Percentiles rank a stretch among this genome's conserved stretches.
Evolutionary conservation across 192 early-diverging fungal species (phyloP).

Genomic region (Spizellomyces sp.): DNA sequence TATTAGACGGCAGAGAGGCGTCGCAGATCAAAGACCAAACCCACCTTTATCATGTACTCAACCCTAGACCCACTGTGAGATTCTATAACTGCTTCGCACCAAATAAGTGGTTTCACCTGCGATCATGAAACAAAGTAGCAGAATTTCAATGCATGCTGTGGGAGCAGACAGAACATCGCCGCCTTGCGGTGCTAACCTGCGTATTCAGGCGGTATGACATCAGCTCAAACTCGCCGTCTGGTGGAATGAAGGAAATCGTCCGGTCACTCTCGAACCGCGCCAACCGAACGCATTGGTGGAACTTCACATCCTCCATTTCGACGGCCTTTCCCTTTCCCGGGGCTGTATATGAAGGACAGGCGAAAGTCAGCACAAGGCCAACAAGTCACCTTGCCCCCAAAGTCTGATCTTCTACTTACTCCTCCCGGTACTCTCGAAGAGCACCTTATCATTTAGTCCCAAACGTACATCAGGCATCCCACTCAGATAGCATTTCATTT

Average conservation of each 20-base stretch:
- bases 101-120: conserved; percentile 88
- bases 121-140: conserved; percentile 19
- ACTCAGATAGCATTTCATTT: conserved; percentile 94
- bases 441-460: conserved; percentile 94
- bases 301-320: conserved; percentile 97
- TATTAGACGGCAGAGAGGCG: not conserved
- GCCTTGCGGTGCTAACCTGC: conserved; percentile 59
- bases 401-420: conserved; percentile 51
- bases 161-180: not conserved
- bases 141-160: not conserved
- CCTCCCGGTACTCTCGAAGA: conserved; percentile 91
- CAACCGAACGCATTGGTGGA: conserved; percentile 98
- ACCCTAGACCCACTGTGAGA: conserved; percentile 87
- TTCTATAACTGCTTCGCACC: conserved; percentile 83
- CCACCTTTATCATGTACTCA: conserved; percentile 86
- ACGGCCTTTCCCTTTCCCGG: conserved; percentile 57
- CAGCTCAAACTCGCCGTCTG: conserved; percentile 97
- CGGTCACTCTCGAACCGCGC: conserved; percentile 94
- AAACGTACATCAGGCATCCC: conserved; percentile 98
- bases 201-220: conserved; percentile 87
- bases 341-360: conserved; percentile 4
- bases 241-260: conserved; percentile 98
- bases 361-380: not conserved
- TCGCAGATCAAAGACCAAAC: not conserved
- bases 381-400: conserved; percentile 58